Evolutionary conservation across 208 protist genomes (phyloP).

Genomic region (Leishmania turanica): DNA sequence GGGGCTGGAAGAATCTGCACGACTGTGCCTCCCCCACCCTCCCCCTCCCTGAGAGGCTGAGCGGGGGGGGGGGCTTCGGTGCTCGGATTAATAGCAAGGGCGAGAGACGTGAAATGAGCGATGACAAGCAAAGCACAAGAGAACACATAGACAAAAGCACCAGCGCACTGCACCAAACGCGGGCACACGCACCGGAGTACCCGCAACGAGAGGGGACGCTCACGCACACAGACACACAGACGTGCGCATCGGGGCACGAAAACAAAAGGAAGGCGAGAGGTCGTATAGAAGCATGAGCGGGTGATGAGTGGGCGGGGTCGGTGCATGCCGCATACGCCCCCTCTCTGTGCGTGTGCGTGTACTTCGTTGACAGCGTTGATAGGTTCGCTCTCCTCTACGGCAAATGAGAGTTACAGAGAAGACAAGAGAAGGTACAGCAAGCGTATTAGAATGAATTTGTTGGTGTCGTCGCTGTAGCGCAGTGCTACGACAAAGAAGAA

Average conservation of each 20-base stretch:
- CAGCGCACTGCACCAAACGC: too few relatives aligned
- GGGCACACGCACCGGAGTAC: too few relatives aligned
- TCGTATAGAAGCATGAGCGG: background rate
- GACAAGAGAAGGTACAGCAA: background rate
- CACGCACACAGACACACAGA: too few relatives aligned
- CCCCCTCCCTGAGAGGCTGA: too few relatives aligned
- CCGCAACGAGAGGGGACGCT: too few relatives aligned
- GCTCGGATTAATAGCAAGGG: background rate
- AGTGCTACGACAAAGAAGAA: too few relatives aligned
- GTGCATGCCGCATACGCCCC: background rate
- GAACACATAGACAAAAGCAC: too few relatives aligned
- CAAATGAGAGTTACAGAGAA: background rate
- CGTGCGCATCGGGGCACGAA: background rate
- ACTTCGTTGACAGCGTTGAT: background rate
- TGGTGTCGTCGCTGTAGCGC: too few relatives aligned
- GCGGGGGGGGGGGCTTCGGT: background rate
- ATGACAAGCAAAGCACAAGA: too few relatives aligned
- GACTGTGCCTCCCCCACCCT: too few relatives aligned
- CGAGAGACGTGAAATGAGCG: too few relatives aligned
- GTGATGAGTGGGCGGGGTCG: background rate
- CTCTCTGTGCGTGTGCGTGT: background rate
- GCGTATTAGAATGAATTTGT: background rate
- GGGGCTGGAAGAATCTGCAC: too few relatives aligned
- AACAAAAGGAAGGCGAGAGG: constrained; percentile 12
- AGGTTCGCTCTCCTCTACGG: background rate